Percentiles rank a stretch among this genome's conserved stretches.
phyloP scores from a whole-genome alignment of 116 monocot genomes.

The Zostera marina region DNA sequence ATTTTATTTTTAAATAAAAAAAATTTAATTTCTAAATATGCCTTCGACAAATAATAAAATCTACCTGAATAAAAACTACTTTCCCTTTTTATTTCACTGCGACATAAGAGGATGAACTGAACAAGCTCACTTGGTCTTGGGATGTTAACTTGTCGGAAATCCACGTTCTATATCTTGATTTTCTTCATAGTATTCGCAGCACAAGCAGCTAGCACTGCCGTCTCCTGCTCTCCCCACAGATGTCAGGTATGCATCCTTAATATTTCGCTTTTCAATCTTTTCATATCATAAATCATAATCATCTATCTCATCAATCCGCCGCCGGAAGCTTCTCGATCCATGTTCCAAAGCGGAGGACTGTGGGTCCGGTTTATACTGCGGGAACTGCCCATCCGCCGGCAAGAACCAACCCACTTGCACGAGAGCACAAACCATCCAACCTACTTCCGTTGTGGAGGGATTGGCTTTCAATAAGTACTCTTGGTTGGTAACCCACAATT shows the following conservation, averaged over 20 bases:
- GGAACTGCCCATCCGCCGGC: constrained; percentile 54
- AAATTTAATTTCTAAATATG: too few relatives aligned
- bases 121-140: too few relatives aligned
- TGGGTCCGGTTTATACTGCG: constrained; percentile 59
- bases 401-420: constrained; percentile 39
- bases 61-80: too few relatives aligned
- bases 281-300: background rate
- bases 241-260: constrained; percentile 14
- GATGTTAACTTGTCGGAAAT: too few relatives aligned
- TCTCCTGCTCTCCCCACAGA: constrained; percentile 13
- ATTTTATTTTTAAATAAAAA: too few relatives aligned
- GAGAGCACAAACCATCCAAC: constrained; percentile 40
- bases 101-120: too few relatives aligned
- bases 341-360: constrained; percentile 57
- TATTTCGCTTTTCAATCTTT: background rate
- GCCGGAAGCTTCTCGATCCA: constrained; percentile 39
- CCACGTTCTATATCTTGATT: background rate
- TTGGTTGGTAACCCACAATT: constrained; percentile 89
- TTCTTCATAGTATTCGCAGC: background rate
- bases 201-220: background rate
- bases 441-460: constrained; percentile 44
- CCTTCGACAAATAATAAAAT: too few relatives aligned
- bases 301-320: background rate
- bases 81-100: too few relatives aligned
- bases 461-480: constrained; percentile 86